phyloP scores from a whole-genome alignment of 192 early-diverging fungal species.

The Coemansia sp. region DNA sequence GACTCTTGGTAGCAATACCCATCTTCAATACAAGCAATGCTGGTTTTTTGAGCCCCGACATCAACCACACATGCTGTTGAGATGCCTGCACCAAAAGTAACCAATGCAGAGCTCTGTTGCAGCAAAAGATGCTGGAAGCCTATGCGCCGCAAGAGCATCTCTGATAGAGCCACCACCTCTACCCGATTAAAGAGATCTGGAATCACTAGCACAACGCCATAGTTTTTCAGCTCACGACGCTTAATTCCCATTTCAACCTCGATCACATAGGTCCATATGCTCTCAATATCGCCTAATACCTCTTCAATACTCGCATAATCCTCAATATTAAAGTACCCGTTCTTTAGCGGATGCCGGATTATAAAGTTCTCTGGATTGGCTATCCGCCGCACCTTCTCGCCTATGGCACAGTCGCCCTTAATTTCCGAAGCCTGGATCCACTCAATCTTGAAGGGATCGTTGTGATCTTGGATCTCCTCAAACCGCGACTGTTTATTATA shows the following conservation, averaged over 20 bases:
- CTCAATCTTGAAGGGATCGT: conserved; percentile 88
- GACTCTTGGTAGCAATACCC: conserved; percentile 74
- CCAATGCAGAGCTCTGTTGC: conserved; percentile 79
- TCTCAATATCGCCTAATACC: conserved; percentile 70
- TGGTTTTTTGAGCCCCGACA: conserved; percentile 88
- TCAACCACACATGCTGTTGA: conserved; percentile 85
- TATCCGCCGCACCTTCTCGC: conserved; percentile 31
- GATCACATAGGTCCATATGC: conserved; percentile 75
- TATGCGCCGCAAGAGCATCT: conserved; percentile 71
- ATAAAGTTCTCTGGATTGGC: conserved; percentile 28
- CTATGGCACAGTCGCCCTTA: conserved; percentile 46
- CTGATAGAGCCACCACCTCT: conserved; percentile 61
- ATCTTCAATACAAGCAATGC: conserved; percentile 78
- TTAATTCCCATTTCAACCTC: conserved; percentile 65
- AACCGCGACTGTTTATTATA: conserved; percentile 66
- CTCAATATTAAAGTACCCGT: conserved; percentile 70
- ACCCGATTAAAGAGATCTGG: conserved; percentile 70
- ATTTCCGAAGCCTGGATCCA: conserved; percentile 60
- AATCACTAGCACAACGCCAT: conserved; percentile 73
- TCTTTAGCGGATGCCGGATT: conserved; percentile 71
- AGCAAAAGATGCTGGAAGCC: conserved; percentile 70
- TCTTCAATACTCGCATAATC: conserved; percentile 68
- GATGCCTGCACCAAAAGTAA: conserved; percentile 83
- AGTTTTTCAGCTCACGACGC: conserved; percentile 53
- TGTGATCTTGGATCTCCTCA: conserved; percentile 78